phyloP scores from a whole-genome alignment of 352 stramenopile species.

The Blastocystis sp. region DNA sequence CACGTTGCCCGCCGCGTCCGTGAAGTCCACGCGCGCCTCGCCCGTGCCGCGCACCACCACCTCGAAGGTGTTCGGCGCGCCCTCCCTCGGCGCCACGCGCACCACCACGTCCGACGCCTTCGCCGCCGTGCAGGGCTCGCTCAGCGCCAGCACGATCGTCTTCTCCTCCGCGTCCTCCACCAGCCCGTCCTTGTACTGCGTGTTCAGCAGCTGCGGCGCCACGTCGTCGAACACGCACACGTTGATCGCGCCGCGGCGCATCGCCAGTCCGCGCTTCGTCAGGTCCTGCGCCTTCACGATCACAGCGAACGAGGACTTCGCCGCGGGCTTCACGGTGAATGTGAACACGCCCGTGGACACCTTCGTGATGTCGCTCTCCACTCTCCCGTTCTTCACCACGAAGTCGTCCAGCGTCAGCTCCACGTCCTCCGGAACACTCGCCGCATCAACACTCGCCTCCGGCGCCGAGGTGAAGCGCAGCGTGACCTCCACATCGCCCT shows the following conservation, averaged over 20 bases:
- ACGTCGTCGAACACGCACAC: constrained; percentile 41
- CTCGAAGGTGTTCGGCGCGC: constrained; percentile 20
- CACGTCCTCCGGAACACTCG: not conserved
- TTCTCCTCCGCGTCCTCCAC: constrained; percentile 37
- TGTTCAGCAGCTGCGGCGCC: constrained; percentile 47
- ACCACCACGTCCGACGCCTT: not conserved
- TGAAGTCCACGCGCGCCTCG: constrained; percentile 8
- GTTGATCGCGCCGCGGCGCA: constrained; percentile 24
- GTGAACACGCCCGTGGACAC: not conserved
- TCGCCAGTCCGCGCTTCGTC: not conserved
- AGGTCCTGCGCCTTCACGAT: not conserved
- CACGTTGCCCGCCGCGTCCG: constrained; percentile 25
- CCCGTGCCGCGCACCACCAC: constrained; percentile 19
- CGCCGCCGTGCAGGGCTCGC: constrained; percentile 3
- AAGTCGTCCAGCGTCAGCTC: constrained; percentile 24
- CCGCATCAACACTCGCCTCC: not conserved
- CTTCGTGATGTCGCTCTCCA: constrained; percentile 45
- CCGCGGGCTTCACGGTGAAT: constrained; percentile 15
- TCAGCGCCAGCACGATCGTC: constrained; percentile 12
- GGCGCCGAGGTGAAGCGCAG: constrained; percentile 4
- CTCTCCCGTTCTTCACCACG: constrained; percentile 19
- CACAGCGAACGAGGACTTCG: constrained; percentile 34
- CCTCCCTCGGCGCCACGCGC: not conserved
- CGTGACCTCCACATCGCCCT: constrained; percentile 22
- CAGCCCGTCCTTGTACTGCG: constrained; percentile 25